Conservation (phyloP, 2,329 filamentous ascomycete species). For the Diaporthe caulivora region DNA sequence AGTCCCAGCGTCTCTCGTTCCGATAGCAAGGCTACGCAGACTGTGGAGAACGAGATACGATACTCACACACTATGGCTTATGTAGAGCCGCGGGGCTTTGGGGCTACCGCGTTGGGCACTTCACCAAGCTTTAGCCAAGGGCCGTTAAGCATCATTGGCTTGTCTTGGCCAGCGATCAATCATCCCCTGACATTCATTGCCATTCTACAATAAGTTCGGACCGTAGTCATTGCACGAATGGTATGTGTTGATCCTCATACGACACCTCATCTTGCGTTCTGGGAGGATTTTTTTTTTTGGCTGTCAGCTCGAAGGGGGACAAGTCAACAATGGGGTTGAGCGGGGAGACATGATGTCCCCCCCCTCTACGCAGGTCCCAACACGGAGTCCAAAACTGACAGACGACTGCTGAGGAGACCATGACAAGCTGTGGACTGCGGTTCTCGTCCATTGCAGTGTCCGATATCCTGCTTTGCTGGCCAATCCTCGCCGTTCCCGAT, state of each 20-base stretch:
- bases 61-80: neutral
- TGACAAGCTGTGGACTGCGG: neutral
- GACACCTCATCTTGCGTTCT: too few relatives aligned
- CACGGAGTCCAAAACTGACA: neutral
- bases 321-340: neutral
- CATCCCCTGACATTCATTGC: neutral
- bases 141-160: neutral
- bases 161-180: neutral
- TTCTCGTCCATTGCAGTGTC: neutral
- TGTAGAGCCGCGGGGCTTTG: neutral
- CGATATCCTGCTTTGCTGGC: neutral
- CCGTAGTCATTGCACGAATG: neutral
- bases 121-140: constrained; percentile 22
- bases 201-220: neutral
- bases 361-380: neutral
- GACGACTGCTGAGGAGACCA: neutral
- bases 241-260: too few relatives aligned
- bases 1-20: neutral
- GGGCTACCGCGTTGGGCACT: neutral
- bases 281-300: neutral
- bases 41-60: neutral
- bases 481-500: constrained; percentile 1
- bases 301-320: neutral
- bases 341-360: neutral
- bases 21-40: constrained; percentile 6